Base-by-base conservation (phyloP, 1,284 basidiomycete genomes). In the Moesziomyces sp. region DNA sequence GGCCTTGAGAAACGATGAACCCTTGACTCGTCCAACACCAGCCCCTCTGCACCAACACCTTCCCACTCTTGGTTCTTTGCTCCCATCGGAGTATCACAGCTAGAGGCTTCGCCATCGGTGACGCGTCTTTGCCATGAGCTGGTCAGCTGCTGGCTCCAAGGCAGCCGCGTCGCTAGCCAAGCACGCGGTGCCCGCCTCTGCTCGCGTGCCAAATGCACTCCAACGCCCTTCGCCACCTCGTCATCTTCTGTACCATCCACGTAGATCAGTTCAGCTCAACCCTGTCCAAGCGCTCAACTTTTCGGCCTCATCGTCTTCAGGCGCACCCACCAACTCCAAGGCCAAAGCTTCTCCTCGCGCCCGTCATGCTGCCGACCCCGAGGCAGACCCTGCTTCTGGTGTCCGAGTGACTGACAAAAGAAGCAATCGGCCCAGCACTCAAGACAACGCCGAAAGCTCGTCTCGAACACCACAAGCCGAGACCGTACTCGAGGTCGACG, bases 201-300 rank as follows among this genome's bases (percentile, higher is more conserved):
- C 46, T 26, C 55, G 52, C 43, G 51, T 23, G 14, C 51, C 42
- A 5, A 19, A 28, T 21, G 19, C 18, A 1, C 35, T 44, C 30
- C 59, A 68, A 5, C 45, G 68, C 33, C 57, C 59, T 24, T 61
- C 68, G 16, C 40, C 58, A 43, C 68, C 68, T 8, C 58, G 68
- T 13, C 48, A 64, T 8, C 68, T 71, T 28, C 61, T 65, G 35
- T 38, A 58, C 48, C 54, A 56, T 8, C 46, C 62, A 14, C 68
- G 68, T n/a, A 51, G 68, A 18, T 55, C 62, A 1, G 45, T 43
- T n/a, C 44, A 48, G 33, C 47, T 58, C 13, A 42, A 18, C 13
- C 46, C 58, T 16, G 33, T 30, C 0, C 68, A 61, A 24, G 57
- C 33, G n/a, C 43, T 59, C 43, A 46, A 30, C 14, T 44, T 71